A percentile compares a stretch with the other conserved stretches of the same genome.
These are phyloP conservation scores for Aspergillus cristatus DNA, from an alignment of 495 filamentous ascomycete genomes.

Conservation along the genomic window DNA sequence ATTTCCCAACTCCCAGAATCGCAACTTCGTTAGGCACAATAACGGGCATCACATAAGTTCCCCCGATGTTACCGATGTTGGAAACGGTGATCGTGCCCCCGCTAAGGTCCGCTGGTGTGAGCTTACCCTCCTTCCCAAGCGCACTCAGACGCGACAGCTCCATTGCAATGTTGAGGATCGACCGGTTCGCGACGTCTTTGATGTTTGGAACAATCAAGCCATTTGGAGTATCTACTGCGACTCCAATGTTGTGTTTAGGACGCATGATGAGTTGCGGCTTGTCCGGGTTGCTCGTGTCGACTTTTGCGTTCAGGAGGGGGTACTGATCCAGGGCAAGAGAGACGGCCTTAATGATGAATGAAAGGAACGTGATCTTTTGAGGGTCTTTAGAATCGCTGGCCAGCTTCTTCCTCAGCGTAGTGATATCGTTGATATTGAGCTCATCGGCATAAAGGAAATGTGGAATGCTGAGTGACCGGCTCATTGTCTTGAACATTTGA, in stretches of 20 bases:
- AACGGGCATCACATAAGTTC: conserved; percentile 85
- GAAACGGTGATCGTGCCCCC: conserved; percentile 93
- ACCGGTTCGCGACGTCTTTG: conserved; percentile 66
- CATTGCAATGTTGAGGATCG: conserved; percentile 63
- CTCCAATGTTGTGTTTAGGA: conserved; percentile 83
- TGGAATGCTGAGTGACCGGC: conserved; percentile 75
- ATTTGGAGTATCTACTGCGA: conserved; percentile 88
- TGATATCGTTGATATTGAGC: conserved; percentile 65
- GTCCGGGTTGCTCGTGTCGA: conserved; percentile 50
- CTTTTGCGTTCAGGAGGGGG: conserved; percentile 77
- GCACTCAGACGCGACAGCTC: conserved; percentile 66
- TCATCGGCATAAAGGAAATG: conserved; percentile 92
- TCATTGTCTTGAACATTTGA: conserved; percentile 99
- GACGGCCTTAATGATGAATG: conserved; percentile 94
- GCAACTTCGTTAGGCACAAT: conserved; percentile 82
- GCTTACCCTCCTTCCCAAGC: conserved; percentile 62
- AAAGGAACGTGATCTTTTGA: conserved; percentile 71
- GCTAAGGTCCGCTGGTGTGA: conserved; percentile 64
- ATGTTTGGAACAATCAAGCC: conserved; percentile 94
- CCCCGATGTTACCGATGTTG: conserved; percentile 96
- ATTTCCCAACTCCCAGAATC: conserved; percentile 82
- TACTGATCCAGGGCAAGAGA: conserved; percentile 72
- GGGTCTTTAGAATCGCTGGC: conserved; percentile 29
- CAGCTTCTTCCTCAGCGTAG: conserved; percentile 57
- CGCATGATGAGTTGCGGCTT: conserved; percentile 68